Conservation (phyloP, 2,329 filamentous ascomycete species). For the Podosphaera aphanis region DNA sequence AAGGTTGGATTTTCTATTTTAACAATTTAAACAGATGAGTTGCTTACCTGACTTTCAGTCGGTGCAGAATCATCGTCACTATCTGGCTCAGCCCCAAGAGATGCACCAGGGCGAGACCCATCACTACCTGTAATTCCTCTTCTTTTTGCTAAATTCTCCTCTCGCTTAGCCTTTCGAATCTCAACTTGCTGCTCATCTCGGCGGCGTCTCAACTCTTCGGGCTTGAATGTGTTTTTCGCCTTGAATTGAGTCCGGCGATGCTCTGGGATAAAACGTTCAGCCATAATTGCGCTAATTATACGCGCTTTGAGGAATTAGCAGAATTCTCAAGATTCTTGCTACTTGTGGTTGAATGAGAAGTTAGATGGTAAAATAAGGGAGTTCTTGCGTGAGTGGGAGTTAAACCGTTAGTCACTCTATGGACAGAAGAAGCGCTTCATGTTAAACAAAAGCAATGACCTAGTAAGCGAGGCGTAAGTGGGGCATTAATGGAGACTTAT, state of each 20-base stretch:
- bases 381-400: neutral
- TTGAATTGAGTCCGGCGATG: slow-evolving; percentile 99
- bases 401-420: neutral
- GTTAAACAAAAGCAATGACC: slow-evolving; percentile 1
- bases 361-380: neutral
- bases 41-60: slow-evolving; percentile 80
- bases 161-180: slow-evolving; percentile 94
- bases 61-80: slow-evolving; percentile 93
- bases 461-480: slow-evolving; percentile 1
- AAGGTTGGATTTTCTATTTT: neutral
- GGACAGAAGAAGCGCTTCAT: neutral
- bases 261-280: slow-evolving; percentile 97
- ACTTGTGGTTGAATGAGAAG: neutral
- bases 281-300: slow-evolving; percentile 33
- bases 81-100: slow-evolving; percentile 70
- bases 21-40: slow-evolving; percentile 3
- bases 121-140: slow-evolving; percentile 74
- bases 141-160: slow-evolving; percentile 96
- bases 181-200: slow-evolving; percentile 98
- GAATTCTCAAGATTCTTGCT: neutral
- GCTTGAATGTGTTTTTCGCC: slow-evolving; percentile 97
- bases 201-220: slow-evolving; percentile 90
- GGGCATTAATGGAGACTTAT: slow-evolving; percentile 1
- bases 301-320: slow-evolving; percentile 1
- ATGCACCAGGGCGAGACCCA: slow-evolving; percentile 50